These are phyloP conservation scores for Aspergillus brunneoviolaceus DNA, from an alignment of 2,329 filamentous ascomycete genomes.

Conservation along the genomic window DNA sequence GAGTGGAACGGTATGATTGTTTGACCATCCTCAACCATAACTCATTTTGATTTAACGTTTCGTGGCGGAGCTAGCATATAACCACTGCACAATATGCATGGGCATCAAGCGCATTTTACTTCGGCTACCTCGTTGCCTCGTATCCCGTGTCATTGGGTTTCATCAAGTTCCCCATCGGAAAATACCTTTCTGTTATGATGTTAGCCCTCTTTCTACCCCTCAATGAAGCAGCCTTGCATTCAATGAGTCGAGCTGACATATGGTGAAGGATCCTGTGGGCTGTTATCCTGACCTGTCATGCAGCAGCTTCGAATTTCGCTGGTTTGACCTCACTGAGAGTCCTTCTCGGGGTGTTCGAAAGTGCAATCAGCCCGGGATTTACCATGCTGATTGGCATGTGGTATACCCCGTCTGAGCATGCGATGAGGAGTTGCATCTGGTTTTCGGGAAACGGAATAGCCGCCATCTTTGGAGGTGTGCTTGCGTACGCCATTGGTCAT, in stretches of 20 bases:
- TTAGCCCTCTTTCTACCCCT: neutral
- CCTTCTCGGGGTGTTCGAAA: conserved; percentile 44
- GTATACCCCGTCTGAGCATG: conserved; percentile 27
- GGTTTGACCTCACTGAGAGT: conserved; percentile 41
- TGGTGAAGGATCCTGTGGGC: conserved; percentile 28
- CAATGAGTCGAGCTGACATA: no score
- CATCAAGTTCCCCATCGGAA: conserved; percentile 33
- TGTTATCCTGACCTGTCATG: conserved; percentile 28
- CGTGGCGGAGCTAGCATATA: conserved; percentile 6
- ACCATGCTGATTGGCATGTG: conserved; percentile 33
- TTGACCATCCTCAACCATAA: neutral
- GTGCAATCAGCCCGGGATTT: conserved; percentile 34
- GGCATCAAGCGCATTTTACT: conserved; percentile 26
- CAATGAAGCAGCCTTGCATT: neutral
- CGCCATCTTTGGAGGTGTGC: conserved; percentile 22
- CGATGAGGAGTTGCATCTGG: conserved; percentile 26
- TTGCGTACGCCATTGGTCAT: conserved; percentile 21
- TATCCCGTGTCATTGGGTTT: conserved; percentile 36
- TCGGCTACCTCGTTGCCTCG: conserved; percentile 30
- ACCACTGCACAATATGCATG: conserved; percentile 20
- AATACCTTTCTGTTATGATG: conserved; percentile 28
- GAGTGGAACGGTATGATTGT: conserved; percentile 3
- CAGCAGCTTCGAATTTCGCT: conserved; percentile 34
- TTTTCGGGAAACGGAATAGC: conserved; percentile 24
- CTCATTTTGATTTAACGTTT: conserved; percentile 6